These are phyloP conservation scores for Pichia sp. DNA, from an alignment of 1,139 yeast genomes.

Conservation along the genomic window DNA sequence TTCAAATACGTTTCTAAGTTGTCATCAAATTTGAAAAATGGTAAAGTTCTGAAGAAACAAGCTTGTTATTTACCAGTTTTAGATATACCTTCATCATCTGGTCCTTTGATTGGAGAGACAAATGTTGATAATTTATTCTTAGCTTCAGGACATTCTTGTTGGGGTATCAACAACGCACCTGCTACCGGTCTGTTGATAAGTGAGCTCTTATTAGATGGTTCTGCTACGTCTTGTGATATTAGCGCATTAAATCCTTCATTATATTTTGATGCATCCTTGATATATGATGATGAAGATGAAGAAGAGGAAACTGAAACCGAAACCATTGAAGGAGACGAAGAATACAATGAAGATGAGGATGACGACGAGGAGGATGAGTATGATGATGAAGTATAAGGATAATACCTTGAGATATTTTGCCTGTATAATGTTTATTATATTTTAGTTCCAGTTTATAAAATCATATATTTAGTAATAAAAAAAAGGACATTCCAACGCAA, in stretches of 20 bases:
- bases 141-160: constrained; percentile 93
- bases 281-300: constrained; percentile 34
- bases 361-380: background rate
- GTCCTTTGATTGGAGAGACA: constrained; percentile 92
- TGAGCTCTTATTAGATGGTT: constrained; percentile 83
- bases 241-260: constrained; percentile 76
- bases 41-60: constrained; percentile 75
- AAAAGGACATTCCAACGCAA: too few species aligned
- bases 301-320: constrained; percentile 17
- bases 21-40: constrained; percentile 62
- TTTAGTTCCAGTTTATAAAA: too few species aligned
- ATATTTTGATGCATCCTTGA: constrained; percentile 64
- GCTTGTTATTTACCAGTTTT: constrained; percentile 95
- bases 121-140: constrained; percentile 69
- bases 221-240: constrained; percentile 67
- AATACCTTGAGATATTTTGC: too few species aligned
- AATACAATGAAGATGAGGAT: background rate
- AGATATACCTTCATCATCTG: constrained; percentile 85
- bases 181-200: constrained; percentile 92
- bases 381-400: too few species aligned
- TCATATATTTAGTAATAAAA: too few species aligned
- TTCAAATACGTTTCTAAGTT: constrained; percentile 76
- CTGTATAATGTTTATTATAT: too few species aligned
- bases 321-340: constrained; percentile 3
- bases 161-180: constrained; percentile 98